Evolutionary conservation across 805 yeast species (phyloP), one percentile per base, ranked within the genome.

Genomic region (Candida silvicultrix): DNA sequence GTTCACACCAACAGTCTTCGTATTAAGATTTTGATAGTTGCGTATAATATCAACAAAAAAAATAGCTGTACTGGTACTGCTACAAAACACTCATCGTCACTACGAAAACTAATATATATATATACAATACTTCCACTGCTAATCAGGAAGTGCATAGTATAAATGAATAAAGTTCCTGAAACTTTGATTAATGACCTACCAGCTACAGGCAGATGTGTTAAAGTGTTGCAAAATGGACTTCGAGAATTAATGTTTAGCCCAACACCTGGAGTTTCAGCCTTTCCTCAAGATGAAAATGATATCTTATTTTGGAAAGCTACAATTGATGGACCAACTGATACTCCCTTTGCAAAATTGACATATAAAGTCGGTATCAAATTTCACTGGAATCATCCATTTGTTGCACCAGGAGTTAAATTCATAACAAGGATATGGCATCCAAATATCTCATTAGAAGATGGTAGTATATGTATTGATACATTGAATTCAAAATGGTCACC

Each of bases 401-500:
- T 68, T 3, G 80, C 86, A 4, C 86, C 86, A 22, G 63, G 62
- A 25, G 74, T 81, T 56, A 70, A 64, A 52, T 81, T 81, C 56
- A 71, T 69, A 29, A 73, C 80, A 38, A 83, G 56, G 10, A 18
- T 34, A 15, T 34, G 20, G 20, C 37, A 34, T 34, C 86, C 86
- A 23, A 80, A 81, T 56, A 78, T 80, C 49, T 83, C 79, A 53
- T 83, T 79, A 53, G 74, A 76, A 69, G 66, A 74, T 45, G 86
- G 86, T n/a, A 73, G 78, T 50, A 81, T 81, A 48, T 81, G 86
- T 52, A 66, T 80, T 40, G 83, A 80, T 58, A 80, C 81, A 44
- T 67, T 81, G 59, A 79, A 80, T 58, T 83, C 79, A 43, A 70
- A 79, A 51, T 81, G 86, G 86, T 72, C 80, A 43, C 84, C 81